phyloP scores from a whole-genome alignment of 768 basidiomycete species.

The Punctularia strigosozonata region DNA sequence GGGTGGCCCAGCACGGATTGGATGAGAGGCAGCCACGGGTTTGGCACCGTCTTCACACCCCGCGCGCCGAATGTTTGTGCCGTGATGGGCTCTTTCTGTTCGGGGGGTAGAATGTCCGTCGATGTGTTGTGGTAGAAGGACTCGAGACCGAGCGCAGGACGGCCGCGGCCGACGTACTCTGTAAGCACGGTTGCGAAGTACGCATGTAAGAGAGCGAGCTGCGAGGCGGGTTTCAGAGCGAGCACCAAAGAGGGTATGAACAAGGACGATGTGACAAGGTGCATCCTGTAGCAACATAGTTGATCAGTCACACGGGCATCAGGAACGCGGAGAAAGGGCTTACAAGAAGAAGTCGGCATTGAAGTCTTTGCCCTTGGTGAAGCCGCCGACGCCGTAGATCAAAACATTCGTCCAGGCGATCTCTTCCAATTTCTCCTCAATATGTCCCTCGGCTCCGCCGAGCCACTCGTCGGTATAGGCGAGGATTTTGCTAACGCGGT shows the following conservation, averaged over 20 bases:
- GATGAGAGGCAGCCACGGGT: conserved; percentile 49
- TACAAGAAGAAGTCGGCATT: conserved; percentile 52
- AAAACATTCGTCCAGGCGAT: conserved; percentile 41
- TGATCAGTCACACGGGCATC: neutral
- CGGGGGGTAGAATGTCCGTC: conserved; percentile 12
- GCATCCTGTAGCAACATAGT: conserved; percentile 31
- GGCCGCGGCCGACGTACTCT: conserved; percentile 48
- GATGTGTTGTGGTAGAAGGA: conserved; percentile 29
- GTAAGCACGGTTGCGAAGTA: conserved; percentile 41
- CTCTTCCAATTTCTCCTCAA: conserved; percentile 52
- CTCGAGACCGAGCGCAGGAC: conserved; percentile 34
- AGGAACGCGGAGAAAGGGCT: conserved; percentile 18
- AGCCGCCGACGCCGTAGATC: conserved; percentile 48
- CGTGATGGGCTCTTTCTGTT: no score
- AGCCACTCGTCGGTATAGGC: conserved; percentile 11
- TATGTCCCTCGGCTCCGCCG: conserved; percentile 15
- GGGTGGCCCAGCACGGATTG: conserved; percentile 42
- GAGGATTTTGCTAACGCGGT: neutral
- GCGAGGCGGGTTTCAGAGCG: conserved; percentile 21
- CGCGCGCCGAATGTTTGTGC: no score
- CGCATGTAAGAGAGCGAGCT: conserved; percentile 40
- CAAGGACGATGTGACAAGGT: conserved; percentile 51
- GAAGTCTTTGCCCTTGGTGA: conserved; percentile 28
- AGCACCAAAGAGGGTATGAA: conserved; percentile 32
- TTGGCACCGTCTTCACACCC: conserved; percentile 29